phyloP scores from a whole-genome alignment of 305 asterid species.

The Rubia peregrina region DNA sequence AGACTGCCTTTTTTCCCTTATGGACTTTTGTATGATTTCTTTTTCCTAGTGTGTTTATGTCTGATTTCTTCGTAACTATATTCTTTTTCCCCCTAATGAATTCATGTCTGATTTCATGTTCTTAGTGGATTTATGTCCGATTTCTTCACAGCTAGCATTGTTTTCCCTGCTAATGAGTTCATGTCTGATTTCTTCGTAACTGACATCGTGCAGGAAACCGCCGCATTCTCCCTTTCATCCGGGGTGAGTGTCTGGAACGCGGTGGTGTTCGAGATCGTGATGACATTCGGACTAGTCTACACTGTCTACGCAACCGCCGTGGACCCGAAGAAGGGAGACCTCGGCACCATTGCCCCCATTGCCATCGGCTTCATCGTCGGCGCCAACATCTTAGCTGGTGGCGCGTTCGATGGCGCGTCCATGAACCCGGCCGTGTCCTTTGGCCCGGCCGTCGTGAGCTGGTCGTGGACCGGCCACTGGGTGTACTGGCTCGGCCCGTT shows the following conservation, averaged over 20 bases:
- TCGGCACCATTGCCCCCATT: slow-evolving; percentile 36
- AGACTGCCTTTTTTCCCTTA: no score
- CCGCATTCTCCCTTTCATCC: slow-evolving; percentile 29
- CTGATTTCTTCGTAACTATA: no score
- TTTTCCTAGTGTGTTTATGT: no score
- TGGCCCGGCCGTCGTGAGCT: slow-evolving; percentile 29
- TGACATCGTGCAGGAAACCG: slow-evolving; percentile 23
- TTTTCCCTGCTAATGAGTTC: no score
- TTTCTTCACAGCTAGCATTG: no score
- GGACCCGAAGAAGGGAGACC: slow-evolving; percentile 37
- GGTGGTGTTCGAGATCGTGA: slow-evolving; percentile 32
- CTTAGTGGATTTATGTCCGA: no score
- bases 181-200: background rate
- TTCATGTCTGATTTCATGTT: no score
- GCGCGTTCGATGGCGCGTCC: slow-evolving; percentile 37
- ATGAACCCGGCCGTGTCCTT: slow-evolving; percentile 40
- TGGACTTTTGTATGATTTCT: no score
- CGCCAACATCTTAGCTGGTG: slow-evolving; percentile 38
- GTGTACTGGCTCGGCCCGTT: slow-evolving; percentile 38
- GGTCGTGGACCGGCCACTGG: slow-evolving; percentile 38
- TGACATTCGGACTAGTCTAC: slow-evolving; percentile 36
- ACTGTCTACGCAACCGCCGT: slow-evolving; percentile 30
- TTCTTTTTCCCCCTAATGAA: no score
- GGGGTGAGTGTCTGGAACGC: slow-evolving; percentile 32
- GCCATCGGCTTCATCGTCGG: slow-evolving; percentile 43